Evolutionary conservation across 805 yeast genomes (phyloP), one percentile per base, ranked within the genome.

Genomic region (Sugiyamaella chiloensis): DNA sequence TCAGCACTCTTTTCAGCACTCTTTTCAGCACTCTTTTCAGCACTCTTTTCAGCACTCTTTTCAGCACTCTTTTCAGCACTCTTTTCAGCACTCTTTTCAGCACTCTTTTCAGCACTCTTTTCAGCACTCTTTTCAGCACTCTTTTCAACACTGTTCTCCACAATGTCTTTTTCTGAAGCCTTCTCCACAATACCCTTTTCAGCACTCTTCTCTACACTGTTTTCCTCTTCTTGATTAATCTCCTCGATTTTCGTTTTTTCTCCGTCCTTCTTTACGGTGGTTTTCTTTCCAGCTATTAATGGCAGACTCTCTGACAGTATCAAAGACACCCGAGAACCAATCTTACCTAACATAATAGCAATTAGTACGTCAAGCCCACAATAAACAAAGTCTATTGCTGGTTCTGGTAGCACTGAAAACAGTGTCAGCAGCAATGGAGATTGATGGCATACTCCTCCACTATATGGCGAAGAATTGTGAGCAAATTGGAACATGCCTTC

Each of bases 381-480:
- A 63, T 73, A 90, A 2, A 85, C 27, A 8, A 77, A 50, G 46
- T 72, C 68, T 42, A 59, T 39, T 6, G 52, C 49, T 17, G 44
- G 2, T 23, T 24, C n/a, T 14, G 62, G 55, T 5, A 79, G 39
- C 5, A 68, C 41, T 8, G 74, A 68, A 60, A 83, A 72, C 1
- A 79, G 50, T 2, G 72, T 67, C 29, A 87, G 73, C 19, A 91
- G 59, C 16, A 89, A 61, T 2, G 96, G 96, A 2, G 95, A 81
- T 57, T 88, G 96, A 64, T 88, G 91, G 29, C 84, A 83, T 14
- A 89, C 80, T 20, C 95, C 95, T 7, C 97, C 96, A 52, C 79
- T 79, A 59, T 88, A 91, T 6, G 88, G 80, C 40, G 81, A 74
- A 43, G 85, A 70, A 17, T 72, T 73, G 56, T 81, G 75, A 2